Evolutionary conservation across 1,284 basidiomycete species (phyloP).

Genomic region (Apiotrichum sp.): DNA sequence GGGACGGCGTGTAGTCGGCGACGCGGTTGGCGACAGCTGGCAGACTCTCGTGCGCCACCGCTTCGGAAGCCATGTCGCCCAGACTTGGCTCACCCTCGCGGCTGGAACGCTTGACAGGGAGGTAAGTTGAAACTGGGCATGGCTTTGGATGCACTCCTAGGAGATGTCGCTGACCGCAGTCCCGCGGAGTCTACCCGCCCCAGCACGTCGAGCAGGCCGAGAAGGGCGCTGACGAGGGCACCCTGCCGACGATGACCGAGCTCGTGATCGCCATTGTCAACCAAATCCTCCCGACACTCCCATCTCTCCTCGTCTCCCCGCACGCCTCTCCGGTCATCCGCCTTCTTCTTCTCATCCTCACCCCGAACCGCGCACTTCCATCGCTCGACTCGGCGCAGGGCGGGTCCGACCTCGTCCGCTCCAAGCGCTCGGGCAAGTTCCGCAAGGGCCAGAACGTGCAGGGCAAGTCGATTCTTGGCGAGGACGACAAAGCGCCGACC

Average conservation of each 20-base stretch:
- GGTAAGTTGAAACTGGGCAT: slow-evolving; percentile 49
- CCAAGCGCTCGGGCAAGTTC: slow-evolving; percentile 43
- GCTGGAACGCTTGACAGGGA: slow-evolving; percentile 73
- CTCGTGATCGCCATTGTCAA: slow-evolving; percentile 21
- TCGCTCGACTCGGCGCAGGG: slow-evolving; percentile 49
- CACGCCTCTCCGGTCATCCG: slow-evolving; percentile 84
- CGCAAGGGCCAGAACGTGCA: slow-evolving; percentile 43
- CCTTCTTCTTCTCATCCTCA: slow-evolving; percentile 67
- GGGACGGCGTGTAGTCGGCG: slow-evolving; percentile 76
- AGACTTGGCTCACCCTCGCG: slow-evolving; percentile 71
- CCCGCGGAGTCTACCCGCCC: slow-evolving; percentile 57
- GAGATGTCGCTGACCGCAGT: slow-evolving; percentile 47
- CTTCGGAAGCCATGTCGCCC: slow-evolving; percentile 87
- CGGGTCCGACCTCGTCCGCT: slow-evolving; percentile 33
- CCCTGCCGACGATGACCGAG: slow-evolving; percentile 63
- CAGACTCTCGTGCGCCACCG: slow-evolving; percentile 67
- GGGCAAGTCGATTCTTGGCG: slow-evolving; percentile 44
- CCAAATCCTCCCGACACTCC: slow-evolving; percentile 52
- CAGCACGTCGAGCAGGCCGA: slow-evolving; percentile 48
- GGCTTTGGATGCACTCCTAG: too few relatives aligned
- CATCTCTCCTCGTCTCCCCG: slow-evolving; percentile 65
- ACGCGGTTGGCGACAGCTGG: slow-evolving; percentile 77
- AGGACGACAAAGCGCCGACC: slow-evolving; percentile 23
- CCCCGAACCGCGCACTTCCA: slow-evolving; percentile 44
- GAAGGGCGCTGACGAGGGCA: slow-evolving; percentile 47